Evolutionary conservation across 2,329 filamentous ascomycete genomes (phyloP).

Genomic region (Fusarium sp.): DNA sequence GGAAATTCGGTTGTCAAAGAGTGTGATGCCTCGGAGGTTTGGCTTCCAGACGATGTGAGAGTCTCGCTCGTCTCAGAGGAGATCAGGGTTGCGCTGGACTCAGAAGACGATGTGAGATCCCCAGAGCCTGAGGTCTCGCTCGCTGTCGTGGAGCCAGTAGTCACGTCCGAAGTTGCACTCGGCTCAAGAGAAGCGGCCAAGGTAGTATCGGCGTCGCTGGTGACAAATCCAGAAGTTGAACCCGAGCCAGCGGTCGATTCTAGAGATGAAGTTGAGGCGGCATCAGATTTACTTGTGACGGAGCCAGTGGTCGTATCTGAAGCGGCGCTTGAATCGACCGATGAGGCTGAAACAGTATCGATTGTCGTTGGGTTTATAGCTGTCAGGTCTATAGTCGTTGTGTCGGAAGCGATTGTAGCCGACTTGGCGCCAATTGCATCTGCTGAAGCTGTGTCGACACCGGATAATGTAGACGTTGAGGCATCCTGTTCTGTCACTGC

Average conservation of each 20-base stretch:
- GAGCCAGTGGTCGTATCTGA: neutral
- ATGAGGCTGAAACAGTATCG: neutral
- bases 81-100: neutral
- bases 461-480: neutral
- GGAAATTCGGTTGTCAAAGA: constrained; percentile 12
- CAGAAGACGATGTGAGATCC: neutral
- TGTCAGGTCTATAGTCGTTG: neutral
- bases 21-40: constrained; percentile 7
- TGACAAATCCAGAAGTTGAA: rapidly evolving
- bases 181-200: neutral
- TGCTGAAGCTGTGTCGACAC: no score
- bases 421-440: neutral
- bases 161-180: neutral
- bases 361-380: neutral
- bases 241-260: neutral
- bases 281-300: neutral
- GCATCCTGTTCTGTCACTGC: neutral
- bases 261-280: neutral
- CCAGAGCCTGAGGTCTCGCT: neutral
- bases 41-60: neutral
- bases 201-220: rapidly evolving
- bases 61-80: neutral
- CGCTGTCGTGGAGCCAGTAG: no score
- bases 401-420: neutral
- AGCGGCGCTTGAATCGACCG: neutral